These are phyloP conservation scores for Phellinidium pouzarii DNA, from an alignment of 1,284 basidiomycete species.

Conservation along the genomic window DNA sequence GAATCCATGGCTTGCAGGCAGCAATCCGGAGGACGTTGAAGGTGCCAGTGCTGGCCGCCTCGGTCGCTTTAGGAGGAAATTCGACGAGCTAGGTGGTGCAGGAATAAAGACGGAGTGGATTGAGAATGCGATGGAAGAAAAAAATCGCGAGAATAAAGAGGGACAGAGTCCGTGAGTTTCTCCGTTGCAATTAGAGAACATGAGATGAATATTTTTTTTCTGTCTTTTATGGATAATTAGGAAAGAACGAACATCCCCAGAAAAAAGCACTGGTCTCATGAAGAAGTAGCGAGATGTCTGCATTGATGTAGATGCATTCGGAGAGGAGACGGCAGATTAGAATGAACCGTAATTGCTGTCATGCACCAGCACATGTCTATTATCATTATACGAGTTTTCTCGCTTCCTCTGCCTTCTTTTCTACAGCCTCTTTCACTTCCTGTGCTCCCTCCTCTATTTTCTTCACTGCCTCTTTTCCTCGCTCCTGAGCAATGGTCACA, in stretches of 20 bases:
- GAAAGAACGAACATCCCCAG: neutral
- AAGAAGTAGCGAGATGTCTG: no score
- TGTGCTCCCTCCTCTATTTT: constrained; percentile 22
- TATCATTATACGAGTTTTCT: constrained; percentile 16
- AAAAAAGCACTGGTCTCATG: no score
- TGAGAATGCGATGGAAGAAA: constrained; percentile 33
- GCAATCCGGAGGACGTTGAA: constrained; percentile 53
- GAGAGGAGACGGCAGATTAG: neutral
- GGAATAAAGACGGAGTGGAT: constrained; percentile 42
- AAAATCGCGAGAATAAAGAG: neutral
- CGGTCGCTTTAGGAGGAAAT: constrained; percentile 73
- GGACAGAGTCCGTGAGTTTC: neutral
- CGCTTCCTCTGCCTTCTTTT: constrained; percentile 24
- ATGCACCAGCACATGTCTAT: neutral
- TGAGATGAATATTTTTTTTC: neutral
- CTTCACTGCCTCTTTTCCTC: constrained; percentile 23
- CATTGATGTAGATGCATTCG: no score
- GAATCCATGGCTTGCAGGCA: constrained; percentile 33
- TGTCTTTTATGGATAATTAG: no score
- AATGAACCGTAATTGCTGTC: neutral
- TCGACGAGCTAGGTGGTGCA: constrained; percentile 51
- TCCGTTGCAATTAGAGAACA: neutral
- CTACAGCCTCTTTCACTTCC: constrained; percentile 9
- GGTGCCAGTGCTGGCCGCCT: constrained; percentile 67
- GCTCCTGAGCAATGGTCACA: constrained; percentile 16